Evolutionary conservation across 305 asterid genomes (phyloP), one percentile per base, ranked within the genome.

Genomic region (Fraxinus angustifolia): DNA sequence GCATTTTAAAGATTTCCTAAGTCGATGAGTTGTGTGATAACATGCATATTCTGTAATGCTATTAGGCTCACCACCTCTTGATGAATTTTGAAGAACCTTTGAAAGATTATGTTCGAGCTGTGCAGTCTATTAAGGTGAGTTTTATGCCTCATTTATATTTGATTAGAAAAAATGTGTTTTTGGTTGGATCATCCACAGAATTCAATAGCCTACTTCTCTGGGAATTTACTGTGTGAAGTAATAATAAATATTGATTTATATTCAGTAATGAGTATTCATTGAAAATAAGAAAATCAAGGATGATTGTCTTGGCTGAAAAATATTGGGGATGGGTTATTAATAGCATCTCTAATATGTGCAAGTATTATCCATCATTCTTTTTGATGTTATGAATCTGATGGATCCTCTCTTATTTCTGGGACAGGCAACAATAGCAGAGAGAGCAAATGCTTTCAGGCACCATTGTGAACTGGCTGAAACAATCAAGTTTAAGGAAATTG

Each of bases 61-160:
- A 31, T 78, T 81, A 96, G 99, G 99, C 97, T 82, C 96, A 93
- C 86, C 88, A 90, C 85, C 94, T 94, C 86, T 85, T 94, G 88
- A 96, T 94, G 98, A 90, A 88, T 82, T 96, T 96, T 80, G 98
- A 96, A 88, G 98, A 94, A 87, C 98, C 99, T 80, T 77, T 96
- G 85, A 94, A 93, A 86, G 98, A 94, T 87, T 96, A 94, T 89
- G 97, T 93, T 82, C 97, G 93, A 76, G 93, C 99, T 34, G 96
- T 96, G 84, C 99, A 96, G 85, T 96, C 98, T 81, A 91, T 96
- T 81, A 96, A 96, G 93, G 98, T 93, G 79, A 92, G 87, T 78
- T 62, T 72, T 45, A 36, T 72, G 81, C 73, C 77, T 62, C 72
- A 21, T 50, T 72, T 33, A 17, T 70, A 36, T 36, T 83, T 78